These are phyloP conservation scores for Lentinus tigrinus DNA, from an alignment of 768 basidiomycete genomes.

Conservation along the genomic window DNA sequence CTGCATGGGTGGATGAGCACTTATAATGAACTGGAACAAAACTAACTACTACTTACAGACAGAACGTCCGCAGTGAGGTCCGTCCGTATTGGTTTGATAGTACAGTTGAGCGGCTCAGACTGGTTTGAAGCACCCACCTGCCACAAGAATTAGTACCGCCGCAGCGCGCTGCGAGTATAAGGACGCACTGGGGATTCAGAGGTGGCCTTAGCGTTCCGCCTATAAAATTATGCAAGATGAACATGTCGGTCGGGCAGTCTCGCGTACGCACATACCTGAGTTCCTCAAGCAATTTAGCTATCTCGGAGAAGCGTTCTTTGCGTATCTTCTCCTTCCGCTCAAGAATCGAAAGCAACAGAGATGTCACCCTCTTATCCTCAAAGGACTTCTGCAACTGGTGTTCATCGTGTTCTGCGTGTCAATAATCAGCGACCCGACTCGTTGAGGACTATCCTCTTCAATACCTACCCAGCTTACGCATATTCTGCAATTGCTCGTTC, in stretches of 20 bases:
- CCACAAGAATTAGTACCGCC: too few relatives aligned
- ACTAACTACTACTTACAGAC: conserved; percentile 2
- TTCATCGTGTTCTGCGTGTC: conserved; percentile 3
- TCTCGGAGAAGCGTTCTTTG: not conserved
- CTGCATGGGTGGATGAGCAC: not conserved
- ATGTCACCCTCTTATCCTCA: conserved; percentile 1
- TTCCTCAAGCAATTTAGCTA: not conserved
- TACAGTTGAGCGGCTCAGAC: too few relatives aligned
- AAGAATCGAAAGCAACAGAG: conserved; percentile 2
- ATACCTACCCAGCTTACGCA: not conserved
- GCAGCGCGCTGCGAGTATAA: too few relatives aligned
- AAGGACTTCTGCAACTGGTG: not conserved
- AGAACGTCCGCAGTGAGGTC: conserved; percentile 14
- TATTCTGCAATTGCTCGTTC: not conserved
- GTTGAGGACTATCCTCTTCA: too few relatives aligned
- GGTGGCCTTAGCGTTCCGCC: too few relatives aligned
- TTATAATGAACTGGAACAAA: not conserved
- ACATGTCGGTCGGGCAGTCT: too few relatives aligned
- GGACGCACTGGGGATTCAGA: too few relatives aligned
- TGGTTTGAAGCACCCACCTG: too few relatives aligned
- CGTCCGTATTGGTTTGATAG: not conserved
- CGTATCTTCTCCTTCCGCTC: conserved; percentile 18
- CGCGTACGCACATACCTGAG: conserved; percentile 3
- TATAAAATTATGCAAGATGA: too few relatives aligned
- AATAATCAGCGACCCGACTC: not conserved